Conservation (phyloP, 768 basidiomycete genomes). For the Suillus paluster region DNA sequence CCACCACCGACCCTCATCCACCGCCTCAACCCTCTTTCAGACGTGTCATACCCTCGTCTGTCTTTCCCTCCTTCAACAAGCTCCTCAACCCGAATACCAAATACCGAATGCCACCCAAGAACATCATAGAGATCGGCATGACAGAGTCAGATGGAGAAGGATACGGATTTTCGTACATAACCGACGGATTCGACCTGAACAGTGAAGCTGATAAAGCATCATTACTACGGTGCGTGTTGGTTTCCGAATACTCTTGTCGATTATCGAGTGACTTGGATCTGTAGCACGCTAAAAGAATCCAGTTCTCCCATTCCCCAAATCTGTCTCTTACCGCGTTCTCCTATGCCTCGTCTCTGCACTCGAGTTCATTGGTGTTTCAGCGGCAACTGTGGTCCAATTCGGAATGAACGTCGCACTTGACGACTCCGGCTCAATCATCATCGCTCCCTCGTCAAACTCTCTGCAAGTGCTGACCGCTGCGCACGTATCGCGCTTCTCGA, state of each 20-base stretch:
- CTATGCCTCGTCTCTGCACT: slow-evolving; percentile 82
- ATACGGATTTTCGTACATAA: slow-evolving; percentile 85
- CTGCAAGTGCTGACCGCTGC: slow-evolving; percentile 88
- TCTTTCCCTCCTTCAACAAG: slow-evolving; percentile 85
- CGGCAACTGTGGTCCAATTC: slow-evolving; percentile 76
- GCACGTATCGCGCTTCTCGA: slow-evolving; percentile 94
- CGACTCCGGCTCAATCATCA: slow-evolving; percentile 69
- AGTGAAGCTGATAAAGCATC: slow-evolving; percentile 79
- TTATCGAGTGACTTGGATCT: background rate
- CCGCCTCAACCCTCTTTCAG: slow-evolving; percentile 77
- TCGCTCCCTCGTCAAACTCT: slow-evolving; percentile 82
- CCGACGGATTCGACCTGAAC: slow-evolving; percentile 78
- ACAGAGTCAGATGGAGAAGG: slow-evolving; percentile 58
- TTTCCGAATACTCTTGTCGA: background rate
- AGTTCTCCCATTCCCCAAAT: slow-evolving; percentile 86
- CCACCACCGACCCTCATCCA: slow-evolving; percentile 78
- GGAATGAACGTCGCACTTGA: slow-evolving; percentile 71
- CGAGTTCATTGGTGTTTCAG: slow-evolving; percentile 78
- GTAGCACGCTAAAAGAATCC: slow-evolving; percentile 79
- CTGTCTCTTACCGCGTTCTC: slow-evolving; percentile 82
- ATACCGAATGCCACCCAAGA: slow-evolving; percentile 72
- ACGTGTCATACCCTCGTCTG: slow-evolving; percentile 70
- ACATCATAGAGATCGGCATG: slow-evolving; percentile 84
- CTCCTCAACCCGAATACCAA: slow-evolving; percentile 90
- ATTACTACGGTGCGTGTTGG: slow-evolving; percentile 62